Evolutionary conservation across 148 eudicot species (phyloP).

Genomic region (Rheum nobile): DNA sequence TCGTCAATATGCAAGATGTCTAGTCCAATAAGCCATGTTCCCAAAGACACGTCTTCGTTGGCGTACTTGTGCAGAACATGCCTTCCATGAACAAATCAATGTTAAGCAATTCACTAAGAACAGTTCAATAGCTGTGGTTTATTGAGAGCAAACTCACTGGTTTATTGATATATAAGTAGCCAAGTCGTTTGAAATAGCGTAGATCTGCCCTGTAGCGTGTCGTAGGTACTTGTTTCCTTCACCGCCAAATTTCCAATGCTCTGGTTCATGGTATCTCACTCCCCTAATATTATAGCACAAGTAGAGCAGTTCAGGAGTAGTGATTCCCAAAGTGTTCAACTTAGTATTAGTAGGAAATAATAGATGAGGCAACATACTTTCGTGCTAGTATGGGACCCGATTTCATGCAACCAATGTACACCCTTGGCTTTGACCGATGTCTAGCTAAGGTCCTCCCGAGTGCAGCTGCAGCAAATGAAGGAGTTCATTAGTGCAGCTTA

Average conservation of each 20-base stretch:
- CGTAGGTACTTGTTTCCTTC: conserved; percentile 51
- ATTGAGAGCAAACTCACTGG: conserved; percentile 19
- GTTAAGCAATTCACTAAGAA: background rate
- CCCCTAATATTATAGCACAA: conserved; percentile 21
- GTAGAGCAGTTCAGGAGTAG: background rate
- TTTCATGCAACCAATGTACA: conserved; percentile 61
- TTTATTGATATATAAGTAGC: conserved; percentile 41
- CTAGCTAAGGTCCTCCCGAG: conserved; percentile 31
- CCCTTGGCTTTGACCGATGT: conserved; percentile 39
- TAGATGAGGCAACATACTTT: conserved; percentile 21
- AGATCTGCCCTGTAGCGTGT: conserved; percentile 56
- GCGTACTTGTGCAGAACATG: conserved; percentile 45
- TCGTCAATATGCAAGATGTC: conserved; percentile 46
- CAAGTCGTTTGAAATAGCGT: conserved; percentile 47
- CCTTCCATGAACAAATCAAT: conserved; percentile 13
- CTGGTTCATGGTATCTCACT: conserved; percentile 51
- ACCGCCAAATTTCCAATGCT: conserved; percentile 57
- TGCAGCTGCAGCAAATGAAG: conserved; percentile 23
- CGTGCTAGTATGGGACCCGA: conserved; percentile 55
- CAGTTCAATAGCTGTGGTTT: background rate
- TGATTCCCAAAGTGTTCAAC: background rate
- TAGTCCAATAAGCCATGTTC: conserved; percentile 53
- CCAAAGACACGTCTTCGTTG: conserved; percentile 17
- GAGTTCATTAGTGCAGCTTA: background rate
- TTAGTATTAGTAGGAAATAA: background rate